These are phyloP conservation scores for Huntiella moniliformis DNA, from an alignment of 2,329 filamentous ascomycete species.

Conservation along the genomic window DNA sequence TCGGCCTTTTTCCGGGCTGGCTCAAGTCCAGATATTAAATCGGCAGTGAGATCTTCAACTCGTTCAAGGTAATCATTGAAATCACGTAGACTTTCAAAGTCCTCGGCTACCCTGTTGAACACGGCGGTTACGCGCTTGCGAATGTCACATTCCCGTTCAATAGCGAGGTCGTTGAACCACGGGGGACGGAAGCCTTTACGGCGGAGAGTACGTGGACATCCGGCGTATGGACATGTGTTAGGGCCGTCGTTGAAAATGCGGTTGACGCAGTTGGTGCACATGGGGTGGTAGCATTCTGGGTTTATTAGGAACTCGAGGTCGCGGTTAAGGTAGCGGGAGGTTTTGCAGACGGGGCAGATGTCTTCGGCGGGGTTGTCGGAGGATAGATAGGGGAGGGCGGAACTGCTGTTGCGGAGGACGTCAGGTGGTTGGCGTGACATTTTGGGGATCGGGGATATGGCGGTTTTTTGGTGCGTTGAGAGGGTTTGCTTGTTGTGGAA, in stretches of 20 bases:
- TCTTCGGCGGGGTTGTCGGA: constrained; percentile 30
- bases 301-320: constrained; percentile 94
- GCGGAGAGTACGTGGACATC: constrained; percentile 71
- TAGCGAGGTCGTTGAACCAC: constrained; percentile 72
- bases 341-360: constrained; percentile 94
- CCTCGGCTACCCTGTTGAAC: constrained; percentile 77
- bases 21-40: constrained; percentile 57
- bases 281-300: constrained; percentile 96
- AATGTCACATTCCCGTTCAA: constrained; percentile 90
- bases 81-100: constrained; percentile 66
- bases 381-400: constrained; percentile 14
- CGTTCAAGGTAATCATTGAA: constrained; percentile 93
- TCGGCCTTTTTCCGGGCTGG: constrained; percentile 35
- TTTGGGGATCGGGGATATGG: constrained; percentile 1
- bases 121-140: constrained; percentile 55
- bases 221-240: constrained; percentile 77
- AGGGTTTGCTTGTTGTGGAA: no score
- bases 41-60: constrained; percentile 78
- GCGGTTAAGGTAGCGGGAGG: constrained; percentile 82
- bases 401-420: constrained; percentile 8
- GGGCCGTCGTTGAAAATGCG: constrained; percentile 86
- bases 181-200: constrained; percentile 69
- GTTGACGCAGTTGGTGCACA: constrained; percentile 92
- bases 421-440: constrained; percentile 22
- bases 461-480: not conserved